Conservation (phyloP, 2,329 filamentous ascomycete genomes). For the Cercospora citrullina region DNA sequence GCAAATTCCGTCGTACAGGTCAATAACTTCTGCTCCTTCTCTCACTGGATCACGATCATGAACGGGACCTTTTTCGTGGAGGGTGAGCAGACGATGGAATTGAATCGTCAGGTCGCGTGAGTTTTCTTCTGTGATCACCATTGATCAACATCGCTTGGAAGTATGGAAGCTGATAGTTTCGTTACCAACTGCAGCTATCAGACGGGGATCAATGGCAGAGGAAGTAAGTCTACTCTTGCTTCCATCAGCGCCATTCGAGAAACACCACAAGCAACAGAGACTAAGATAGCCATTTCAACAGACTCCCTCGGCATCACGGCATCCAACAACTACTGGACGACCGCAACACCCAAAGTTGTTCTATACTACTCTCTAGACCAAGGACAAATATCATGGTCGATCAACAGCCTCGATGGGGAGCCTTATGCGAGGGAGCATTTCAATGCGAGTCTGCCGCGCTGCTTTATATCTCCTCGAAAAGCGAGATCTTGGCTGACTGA, state of each 20-base stretch:
- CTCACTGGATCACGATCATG: conserved; percentile 33
- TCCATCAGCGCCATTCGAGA: neutral
- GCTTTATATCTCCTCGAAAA: neutral
- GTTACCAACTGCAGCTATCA: neutral
- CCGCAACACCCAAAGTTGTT: conserved; percentile 16
- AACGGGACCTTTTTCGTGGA: conserved; percentile 26
- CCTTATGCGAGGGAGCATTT: conserved; percentile 13
- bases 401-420: conserved; percentile 15
- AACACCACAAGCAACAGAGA: neutral
- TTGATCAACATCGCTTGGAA: neutral
- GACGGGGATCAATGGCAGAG: conserved; percentile 28
- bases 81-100: conserved; percentile 19
- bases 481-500: neutral
- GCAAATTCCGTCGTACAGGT: conserved; percentile 24
- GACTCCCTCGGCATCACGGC: conserved; percentile 36
- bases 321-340: conserved; percentile 18
- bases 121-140: neutral
- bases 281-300: neutral
- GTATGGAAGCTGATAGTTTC: neutral
- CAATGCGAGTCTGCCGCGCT: conserved; percentile 4
- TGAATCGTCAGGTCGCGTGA: conserved; percentile 21
- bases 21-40: conserved; percentile 33
- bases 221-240: conserved; percentile 22
- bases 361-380: conserved; percentile 10
- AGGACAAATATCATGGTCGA: conserved; percentile 16